A percentile compares a stretch with the other conserved stretches of the same genome.
Evolutionary conservation across 1,284 basidiomycete genomes (phyloP).

Genomic region (Ustilago shanxiensis): DNA sequence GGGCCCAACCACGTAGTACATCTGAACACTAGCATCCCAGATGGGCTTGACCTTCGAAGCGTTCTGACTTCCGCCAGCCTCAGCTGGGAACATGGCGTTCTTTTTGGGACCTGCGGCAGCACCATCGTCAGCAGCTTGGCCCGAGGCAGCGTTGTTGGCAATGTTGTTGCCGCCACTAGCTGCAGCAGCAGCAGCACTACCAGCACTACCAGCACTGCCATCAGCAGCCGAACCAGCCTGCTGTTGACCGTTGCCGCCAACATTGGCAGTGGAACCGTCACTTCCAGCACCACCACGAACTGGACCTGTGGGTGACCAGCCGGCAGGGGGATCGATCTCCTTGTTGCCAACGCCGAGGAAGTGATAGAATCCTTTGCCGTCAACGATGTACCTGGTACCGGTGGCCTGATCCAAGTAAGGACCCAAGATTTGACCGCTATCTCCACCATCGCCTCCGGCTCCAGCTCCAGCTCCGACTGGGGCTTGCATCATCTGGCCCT

Average conservation of each 20-base stretch:
- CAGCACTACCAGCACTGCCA: conserved; percentile 2
- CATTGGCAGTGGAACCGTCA: neutral
- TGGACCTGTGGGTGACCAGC: neutral
- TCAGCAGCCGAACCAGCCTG: neutral
- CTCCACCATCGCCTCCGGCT: neutral
- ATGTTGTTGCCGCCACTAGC: neutral
- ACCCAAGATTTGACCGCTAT: neutral
- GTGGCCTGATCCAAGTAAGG: neutral
- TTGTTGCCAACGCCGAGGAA: neutral
- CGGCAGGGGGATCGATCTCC: neutral
- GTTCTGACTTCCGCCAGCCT: neutral
- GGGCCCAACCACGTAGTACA: conserved; percentile 16
- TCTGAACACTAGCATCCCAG: conserved; percentile 4
- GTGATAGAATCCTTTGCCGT: neutral
- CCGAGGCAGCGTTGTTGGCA: neutral
- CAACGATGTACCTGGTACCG: neutral
- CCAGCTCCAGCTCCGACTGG: neutral
- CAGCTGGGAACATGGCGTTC: neutral
- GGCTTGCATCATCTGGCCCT: neutral
- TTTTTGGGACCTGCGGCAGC: neutral
- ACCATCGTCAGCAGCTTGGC: neutral
- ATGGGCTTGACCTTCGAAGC: neutral
- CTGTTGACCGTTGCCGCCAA: neutral
- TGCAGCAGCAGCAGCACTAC: neutral
- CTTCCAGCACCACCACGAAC: neutral